phyloP scores from a whole-genome alignment of 2,329 filamentous ascomycete genomes.

The Chaetomium sp. region DNA sequence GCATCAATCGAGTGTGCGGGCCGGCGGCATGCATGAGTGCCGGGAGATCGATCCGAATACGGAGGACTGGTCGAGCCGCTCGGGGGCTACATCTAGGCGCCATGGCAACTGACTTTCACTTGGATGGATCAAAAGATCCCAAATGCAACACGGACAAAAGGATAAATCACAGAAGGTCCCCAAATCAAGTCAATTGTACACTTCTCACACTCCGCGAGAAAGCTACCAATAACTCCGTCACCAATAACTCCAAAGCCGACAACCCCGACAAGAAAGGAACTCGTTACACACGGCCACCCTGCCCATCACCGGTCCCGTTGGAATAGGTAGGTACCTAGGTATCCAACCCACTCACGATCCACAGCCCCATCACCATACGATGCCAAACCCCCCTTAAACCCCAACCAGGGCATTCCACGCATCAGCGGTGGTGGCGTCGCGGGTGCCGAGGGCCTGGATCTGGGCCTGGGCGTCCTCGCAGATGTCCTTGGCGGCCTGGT shows the following conservation, averaged over 20 bases:
- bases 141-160: no score
- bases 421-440: conserved; percentile 44
- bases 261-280: conserved; percentile 1
- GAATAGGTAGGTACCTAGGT: background rate
- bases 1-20: background rate
- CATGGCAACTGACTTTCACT: background rate
- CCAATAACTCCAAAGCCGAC: conserved; percentile 1
- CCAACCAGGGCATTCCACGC: conserved; percentile 47
- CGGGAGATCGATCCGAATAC: background rate
- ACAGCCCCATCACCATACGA: background rate
- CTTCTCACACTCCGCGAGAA: background rate
- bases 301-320: background rate
- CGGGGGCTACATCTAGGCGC: background rate
- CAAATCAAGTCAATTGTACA: conserved; percentile 8
- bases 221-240: conserved; percentile 8
- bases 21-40: background rate
- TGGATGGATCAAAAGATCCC: no score
- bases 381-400: conserved; percentile 33
- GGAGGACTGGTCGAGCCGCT: background rate
- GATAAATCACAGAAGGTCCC: background rate
- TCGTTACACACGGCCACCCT: background rate
- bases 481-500: conserved; percentile 57
- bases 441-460: conserved; percentile 39
- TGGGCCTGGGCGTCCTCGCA: conserved; percentile 55
- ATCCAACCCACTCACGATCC: background rate